phyloP scores from a whole-genome alignment of 2,329 filamentous ascomycete genomes.

The Aspergillus puulaauensis region DNA sequence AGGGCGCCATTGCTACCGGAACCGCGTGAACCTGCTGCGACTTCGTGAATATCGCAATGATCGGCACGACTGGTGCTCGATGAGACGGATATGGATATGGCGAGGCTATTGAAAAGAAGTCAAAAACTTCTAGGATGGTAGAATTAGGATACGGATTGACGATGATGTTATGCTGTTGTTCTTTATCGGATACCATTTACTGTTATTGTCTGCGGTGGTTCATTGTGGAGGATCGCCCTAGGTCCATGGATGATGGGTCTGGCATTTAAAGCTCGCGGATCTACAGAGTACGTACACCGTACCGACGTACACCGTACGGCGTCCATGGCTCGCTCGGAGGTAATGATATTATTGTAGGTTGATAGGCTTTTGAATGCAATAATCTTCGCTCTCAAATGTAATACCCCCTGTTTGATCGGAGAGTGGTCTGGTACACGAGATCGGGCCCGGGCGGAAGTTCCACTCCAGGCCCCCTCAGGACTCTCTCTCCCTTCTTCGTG shows the following conservation, averaged over 20 bases:
- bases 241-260: constrained; percentile 2
- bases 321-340: too few species aligned
- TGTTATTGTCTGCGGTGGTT: background rate
- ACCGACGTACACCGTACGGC: too few species aligned
- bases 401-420: background rate
- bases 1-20: constrained; percentile 54
- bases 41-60: background rate
- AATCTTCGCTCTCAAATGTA: background rate
- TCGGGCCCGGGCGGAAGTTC: background rate
- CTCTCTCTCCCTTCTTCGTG: background rate
- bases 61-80: too few species aligned
- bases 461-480: too few species aligned
- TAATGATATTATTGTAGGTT: background rate
- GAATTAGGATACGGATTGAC: too few species aligned
- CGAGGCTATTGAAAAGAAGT: too few species aligned
- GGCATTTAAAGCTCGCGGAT: background rate
- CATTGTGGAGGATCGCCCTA: constrained; percentile 1
- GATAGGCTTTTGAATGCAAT: background rate
- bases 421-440: background rate
- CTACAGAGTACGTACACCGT: too few species aligned
- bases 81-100: too few species aligned
- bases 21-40: background rate
- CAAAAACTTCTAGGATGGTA: too few species aligned
- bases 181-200: too few species aligned
- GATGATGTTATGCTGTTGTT: too few species aligned